Percentiles rank a stretch among this genome's conserved stretches.
Evolutionary conservation across 2,329 filamentous ascomycete species (phyloP).

Genomic region (Fusarium domesticum): DNA sequence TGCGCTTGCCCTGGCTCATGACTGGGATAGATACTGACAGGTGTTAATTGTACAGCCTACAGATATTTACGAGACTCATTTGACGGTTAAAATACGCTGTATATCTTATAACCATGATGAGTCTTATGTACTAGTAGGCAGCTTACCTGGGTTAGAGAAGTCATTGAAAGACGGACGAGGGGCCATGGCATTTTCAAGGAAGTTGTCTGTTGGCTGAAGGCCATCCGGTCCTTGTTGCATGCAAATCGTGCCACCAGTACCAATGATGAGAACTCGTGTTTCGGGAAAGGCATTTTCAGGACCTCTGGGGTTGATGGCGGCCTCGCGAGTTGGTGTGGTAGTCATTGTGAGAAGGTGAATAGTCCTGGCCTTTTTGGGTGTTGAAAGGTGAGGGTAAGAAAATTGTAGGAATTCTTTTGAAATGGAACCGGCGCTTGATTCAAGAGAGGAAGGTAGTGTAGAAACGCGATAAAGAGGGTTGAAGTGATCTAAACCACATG

Average conservation of each 20-base stretch:
- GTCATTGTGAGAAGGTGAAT: not conserved
- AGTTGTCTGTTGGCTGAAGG: constrained; percentile 74
- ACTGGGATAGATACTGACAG: constrained; percentile 48
- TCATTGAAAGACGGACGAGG: constrained; percentile 86
- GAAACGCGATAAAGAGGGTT: too few species aligned
- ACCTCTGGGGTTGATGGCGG: constrained; percentile 7
- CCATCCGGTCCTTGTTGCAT: constrained; percentile 82
- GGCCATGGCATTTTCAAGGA: constrained; percentile 78
- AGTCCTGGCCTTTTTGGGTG: not conserved
- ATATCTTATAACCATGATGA: too few species aligned
- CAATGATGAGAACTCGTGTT: constrained; percentile 81
- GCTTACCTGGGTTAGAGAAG: constrained; percentile 34
- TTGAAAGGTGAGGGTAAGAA: too few species aligned
- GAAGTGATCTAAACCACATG: too few species aligned
- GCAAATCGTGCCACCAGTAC: constrained; percentile 87
- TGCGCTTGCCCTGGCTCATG: constrained; percentile 46
- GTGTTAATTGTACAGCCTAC: constrained; percentile 2
- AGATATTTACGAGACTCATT: too few species aligned
- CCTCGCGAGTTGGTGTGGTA: constrained; percentile 8
- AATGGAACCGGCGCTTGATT: too few species aligned
- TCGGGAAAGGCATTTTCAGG: constrained; percentile 53
- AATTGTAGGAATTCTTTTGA: too few species aligned
- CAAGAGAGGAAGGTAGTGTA: too few species aligned
- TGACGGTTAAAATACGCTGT: too few species aligned
- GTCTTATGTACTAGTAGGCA: not conserved